phyloP scores from a whole-genome alignment of 2,329 filamentous ascomycete genomes.

The Raffaelea ambrosiae region DNA sequence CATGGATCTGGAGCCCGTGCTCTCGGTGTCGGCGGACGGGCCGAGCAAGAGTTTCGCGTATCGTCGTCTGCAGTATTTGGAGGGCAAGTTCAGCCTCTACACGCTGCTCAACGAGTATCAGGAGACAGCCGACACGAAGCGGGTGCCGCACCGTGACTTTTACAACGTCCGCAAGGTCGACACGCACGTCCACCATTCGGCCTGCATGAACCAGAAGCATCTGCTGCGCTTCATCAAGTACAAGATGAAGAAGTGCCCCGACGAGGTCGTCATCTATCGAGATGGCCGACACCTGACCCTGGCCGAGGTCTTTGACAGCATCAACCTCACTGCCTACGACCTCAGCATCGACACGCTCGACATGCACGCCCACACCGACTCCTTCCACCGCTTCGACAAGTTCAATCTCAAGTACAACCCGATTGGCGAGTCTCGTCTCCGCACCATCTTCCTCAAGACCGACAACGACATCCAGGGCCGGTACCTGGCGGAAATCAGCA shows the following conservation, averaged over 20 bases:
- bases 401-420: constrained; percentile 99
- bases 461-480: constrained; percentile 96
- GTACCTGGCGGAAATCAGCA: constrained; percentile 94
- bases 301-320: constrained; percentile 90
- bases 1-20: constrained; percentile 80
- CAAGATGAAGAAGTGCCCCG: constrained; percentile 97
- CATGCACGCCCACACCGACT: constrained; percentile 98
- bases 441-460: constrained; percentile 98
- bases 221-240: constrained; percentile 97
- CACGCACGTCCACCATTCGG: constrained; percentile 97
- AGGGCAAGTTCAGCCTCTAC: constrained; percentile 96
- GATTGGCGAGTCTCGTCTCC: constrained; percentile 84
- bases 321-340: constrained; percentile 95
- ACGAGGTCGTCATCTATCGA: constrained; percentile 86
- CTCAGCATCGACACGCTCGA: constrained; percentile 96
- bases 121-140: constrained; percentile 95
- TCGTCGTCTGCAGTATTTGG: constrained; percentile 84
- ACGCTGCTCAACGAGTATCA: constrained; percentile 92
- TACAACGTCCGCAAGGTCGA: constrained; percentile 99
- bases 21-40: constrained; percentile 87
- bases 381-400: constrained; percentile 98
- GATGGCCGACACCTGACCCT: constrained; percentile 90
- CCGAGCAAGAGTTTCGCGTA: constrained; percentile 97
- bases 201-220: constrained; percentile 99
- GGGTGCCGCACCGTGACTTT: constrained; percentile 94